Evolutionary conservation across 805 yeast genomes (phyloP), one percentile per base, ranked within the genome.

Genomic region (Schizosaccharomyces cryophilus): DNA sequence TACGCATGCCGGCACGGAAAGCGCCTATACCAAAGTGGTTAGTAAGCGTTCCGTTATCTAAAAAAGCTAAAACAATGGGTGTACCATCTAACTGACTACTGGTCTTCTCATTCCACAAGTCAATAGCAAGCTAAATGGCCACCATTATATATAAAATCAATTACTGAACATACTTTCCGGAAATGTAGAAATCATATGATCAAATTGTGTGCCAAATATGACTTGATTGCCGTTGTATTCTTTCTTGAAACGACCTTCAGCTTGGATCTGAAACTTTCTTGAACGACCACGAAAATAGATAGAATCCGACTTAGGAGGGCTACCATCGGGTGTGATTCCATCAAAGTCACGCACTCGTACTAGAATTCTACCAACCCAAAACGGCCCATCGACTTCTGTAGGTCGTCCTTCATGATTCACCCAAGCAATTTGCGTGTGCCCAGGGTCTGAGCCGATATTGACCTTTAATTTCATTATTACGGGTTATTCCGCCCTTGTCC

Each of bases 371-470:
- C 61, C 61, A 26, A 45, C 51, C 48, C 48, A 59, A n/a, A 21
- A 42, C 17, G 48, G 54, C n/a, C 51, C 42, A 42, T 59, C 61
- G 17, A 59, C 42, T 30, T 59, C 61, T n/a, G 61, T 59, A 13
- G 61, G 61, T 30, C 54, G 40, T 15, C 40, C 54, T 47, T 59
- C 61, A 31, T 59, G 35, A 59, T 59, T 59, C 54, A 59, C 61
- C 48, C 54, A 42, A 38, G 61, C 61, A 42, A 45, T 42, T 30
- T 59, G 54, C 13, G 47, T 40, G 40, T 40, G 54, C 40, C 24
- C 24, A 21, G 47, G 38, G 19, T 59, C 61, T 15, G 35, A 17
- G 54, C 61, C 61, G 19, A 59, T 35, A 24, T 30, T 24, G 30
- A 59, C 61, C 24, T 47, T 40, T n/a, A 59, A 26, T 21, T 42